Percentiles rank a stretch among this genome's conserved stretches.
phyloP scores from a whole-genome alignment of 352 stramenopile species.

The Pythium monospermum region DNA sequence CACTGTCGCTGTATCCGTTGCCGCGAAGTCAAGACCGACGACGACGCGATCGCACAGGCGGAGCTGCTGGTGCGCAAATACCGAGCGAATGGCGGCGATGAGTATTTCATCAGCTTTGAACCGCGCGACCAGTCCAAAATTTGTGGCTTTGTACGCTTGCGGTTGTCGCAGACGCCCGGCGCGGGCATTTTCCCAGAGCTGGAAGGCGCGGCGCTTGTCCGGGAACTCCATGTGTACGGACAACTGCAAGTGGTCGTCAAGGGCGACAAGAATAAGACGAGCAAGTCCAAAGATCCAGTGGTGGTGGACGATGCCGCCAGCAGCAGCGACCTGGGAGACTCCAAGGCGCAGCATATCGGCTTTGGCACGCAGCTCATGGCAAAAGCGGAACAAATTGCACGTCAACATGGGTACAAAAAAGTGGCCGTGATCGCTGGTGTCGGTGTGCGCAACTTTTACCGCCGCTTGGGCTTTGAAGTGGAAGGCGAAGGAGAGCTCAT shows the following conservation, averaged over 20 bases:
- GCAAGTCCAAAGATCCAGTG: constrained; percentile 9
- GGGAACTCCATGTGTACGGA: constrained; percentile 90
- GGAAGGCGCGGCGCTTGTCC: constrained; percentile 75
- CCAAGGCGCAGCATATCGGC: constrained; percentile 82
- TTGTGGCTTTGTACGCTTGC: constrained; percentile 87
- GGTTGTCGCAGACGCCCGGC: constrained; percentile 63
- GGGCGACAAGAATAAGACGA: constrained; percentile 36
- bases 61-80: constrained; percentile 80
- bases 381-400: constrained; percentile 77
- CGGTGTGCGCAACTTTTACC: constrained; percentile 90
- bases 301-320: constrained; percentile 7
- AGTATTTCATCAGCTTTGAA: constrained; percentile 93
- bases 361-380: constrained; percentile 87
- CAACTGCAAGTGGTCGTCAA: constrained; percentile 75
- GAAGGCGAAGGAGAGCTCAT: constrained; percentile 82
- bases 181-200: constrained; percentile 73
- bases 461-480: constrained; percentile 83
- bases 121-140: constrained; percentile 86
- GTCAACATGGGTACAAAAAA: constrained; percentile 64
- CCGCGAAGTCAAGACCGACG: constrained; percentile 88
- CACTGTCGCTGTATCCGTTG: constrained; percentile 89
- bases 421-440: constrained; percentile 88
- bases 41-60: constrained; percentile 63
- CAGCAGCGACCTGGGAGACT: too few relatives aligned
- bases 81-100: constrained; percentile 76